Base-by-base conservation (phyloP, 495 filamentous ascomycete genomes). In the Usnea hakonensis region DNA sequence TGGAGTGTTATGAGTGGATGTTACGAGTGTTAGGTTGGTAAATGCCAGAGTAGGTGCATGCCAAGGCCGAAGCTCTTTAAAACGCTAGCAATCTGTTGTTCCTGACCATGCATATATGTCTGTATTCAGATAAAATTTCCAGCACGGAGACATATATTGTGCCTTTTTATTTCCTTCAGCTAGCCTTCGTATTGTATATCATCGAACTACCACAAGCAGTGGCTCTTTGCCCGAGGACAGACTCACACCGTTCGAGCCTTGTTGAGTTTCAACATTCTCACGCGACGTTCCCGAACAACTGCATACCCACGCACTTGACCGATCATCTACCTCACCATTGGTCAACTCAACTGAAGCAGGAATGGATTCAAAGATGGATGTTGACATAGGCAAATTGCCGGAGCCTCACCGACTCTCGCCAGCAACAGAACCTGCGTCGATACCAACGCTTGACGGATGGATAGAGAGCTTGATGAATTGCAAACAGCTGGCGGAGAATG, bases 351-450 rank as follows among this genome's bases (percentile, higher is more conserved):
- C 13, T 56, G n/a, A 37, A 21, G 32, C 44, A 35, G 79, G 57
- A 65, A 96, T 96, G 92, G 94, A 98, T 77, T 96, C 91, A 70
- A 96, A 95, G 76, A 98, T 98, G 94, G 94, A 98, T 74, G 91
- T 96, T 66, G 80, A 83, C 69, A 74, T 79, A 54, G 89, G 88
- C 70, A 88, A 91, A 73, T 83, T 86, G 66, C 89, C 91, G 64
- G 86, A 95, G 70, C 89, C 91, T 65, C 84, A 92, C 72, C 79
- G 82, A 67, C 76, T 90, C 69, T 81, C 87, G 58, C 85, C 88
- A 65, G 78, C 82, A 28, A 81, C 84, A 55, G 95, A 97, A 74
- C 86, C 95, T 13, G 83, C 90, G 38, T 88, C 91, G 61, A 94
- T 96, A 77, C 87, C 91, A 40, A 95, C 91, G 40, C 78, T 97